Base-by-base conservation (phyloP, 495 filamentous ascomycete species). In the Lindgomyces ingoldianus region DNA sequence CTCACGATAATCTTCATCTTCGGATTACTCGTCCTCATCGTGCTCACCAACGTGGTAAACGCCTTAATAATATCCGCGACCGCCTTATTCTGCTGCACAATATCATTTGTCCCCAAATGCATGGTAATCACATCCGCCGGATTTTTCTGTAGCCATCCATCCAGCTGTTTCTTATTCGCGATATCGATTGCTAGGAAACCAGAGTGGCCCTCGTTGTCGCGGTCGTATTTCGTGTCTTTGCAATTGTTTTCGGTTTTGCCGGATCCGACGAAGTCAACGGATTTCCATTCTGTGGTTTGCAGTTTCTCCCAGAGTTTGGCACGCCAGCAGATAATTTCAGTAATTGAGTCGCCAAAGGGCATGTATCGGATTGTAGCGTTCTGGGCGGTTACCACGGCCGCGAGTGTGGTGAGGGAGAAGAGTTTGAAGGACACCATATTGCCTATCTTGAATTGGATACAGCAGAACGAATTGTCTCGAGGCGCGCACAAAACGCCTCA, bases 71-170 rank as follows among this genome's bases (percentile, higher is more conserved):
- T 80, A 22, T 80, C 75, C 25, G 60, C 57, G 3, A 70, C 64
- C 6, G 68, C 69, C 72, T 78, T 76, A 70, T 72, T 79, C 68
- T 78, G 46, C 59, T 58, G 73, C 62, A 78, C 76, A 36, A 82
- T 80, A 68, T 83, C 81, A 63, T 81, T 81, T 18, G 81, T 83
- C 36, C 81, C 81, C 14, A 83, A 73, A 53, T 81, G 80, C 78
- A 81, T 79, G 16, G 77, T 81, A 58, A 82, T 77, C 25, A 82
- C 75, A 49, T 82, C 79, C 10, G 79, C 78, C 0, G 78, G 78
- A 65, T 79, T 81, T 55, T 44, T 60, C 63, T 76, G 58, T 60
- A 83, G 73, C 80, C 80, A 83, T 21, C 75, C 80, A 36, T 78
- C 78, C 12, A 83, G 74, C 70, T 81, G 75, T 29, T 78, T 75